A percentile compares a stretch with the other conserved stretches of the same genome.
Evolutionary conservation across 768 basidiomycete genomes (phyloP).

Genomic region (Agrocybe praecox): DNA sequence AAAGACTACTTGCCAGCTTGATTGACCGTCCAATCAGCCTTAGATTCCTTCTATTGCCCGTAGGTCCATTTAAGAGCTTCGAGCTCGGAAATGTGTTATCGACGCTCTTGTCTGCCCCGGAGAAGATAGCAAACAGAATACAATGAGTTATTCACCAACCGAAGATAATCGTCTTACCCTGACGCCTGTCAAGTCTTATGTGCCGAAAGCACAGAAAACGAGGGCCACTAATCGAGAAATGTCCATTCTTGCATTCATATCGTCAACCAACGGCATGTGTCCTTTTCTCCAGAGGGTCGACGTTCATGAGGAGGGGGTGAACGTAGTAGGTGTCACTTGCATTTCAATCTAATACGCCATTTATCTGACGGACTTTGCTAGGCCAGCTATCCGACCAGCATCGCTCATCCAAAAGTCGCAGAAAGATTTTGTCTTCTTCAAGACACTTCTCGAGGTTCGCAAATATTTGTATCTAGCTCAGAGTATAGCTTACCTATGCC

Average conservation of each 20-base stretch:
- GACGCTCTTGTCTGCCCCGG: too few species aligned
- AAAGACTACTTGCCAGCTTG: too few species aligned
- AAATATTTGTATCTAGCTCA: too few species aligned
- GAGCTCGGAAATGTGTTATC: too few species aligned
- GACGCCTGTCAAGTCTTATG: neutral
- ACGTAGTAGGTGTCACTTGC: constrained; percentile 1
- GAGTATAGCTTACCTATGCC: neutral
- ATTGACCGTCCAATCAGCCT: too few species aligned
- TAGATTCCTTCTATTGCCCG: too few species aligned
- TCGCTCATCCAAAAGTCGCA: constrained; percentile 30
- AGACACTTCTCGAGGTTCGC: neutral
- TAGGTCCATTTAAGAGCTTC: too few species aligned
- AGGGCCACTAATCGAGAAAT: neutral
- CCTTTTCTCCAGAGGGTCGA: constrained; percentile 11
- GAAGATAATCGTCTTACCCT: neutral
- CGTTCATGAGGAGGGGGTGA: neutral
- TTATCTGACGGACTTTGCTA: constrained; percentile 1
- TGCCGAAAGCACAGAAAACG: neutral
- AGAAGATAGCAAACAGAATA: too few species aligned
- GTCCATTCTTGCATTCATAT: constrained; percentile 1
- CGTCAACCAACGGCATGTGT: constrained; percentile 3
- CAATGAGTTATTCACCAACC: neutral
- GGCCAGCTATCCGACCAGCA: constrained; percentile 33
- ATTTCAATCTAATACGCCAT: neutral
- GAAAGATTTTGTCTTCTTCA: constrained; percentile 20